phyloP scores from a whole-genome alignment of 148 eudicot genomes.

The Spergularia marina region DNA sequence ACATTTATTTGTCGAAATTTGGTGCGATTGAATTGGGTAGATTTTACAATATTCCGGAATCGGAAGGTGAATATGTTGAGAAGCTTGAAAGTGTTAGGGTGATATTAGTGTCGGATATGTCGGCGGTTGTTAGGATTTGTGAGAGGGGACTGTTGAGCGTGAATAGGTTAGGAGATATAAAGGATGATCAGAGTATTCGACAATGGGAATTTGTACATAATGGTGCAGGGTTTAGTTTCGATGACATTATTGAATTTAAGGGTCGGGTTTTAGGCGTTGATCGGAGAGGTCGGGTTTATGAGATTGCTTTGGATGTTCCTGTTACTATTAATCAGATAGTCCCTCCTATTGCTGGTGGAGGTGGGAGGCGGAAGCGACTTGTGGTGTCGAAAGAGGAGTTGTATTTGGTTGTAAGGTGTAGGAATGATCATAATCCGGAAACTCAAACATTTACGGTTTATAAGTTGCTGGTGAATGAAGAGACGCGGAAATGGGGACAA shows the following conservation, averaged over 20 bases:
- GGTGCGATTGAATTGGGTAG: too few relatives aligned
- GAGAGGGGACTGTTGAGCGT: too few relatives aligned
- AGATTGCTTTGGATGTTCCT: not conserved
- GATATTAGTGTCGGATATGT: too few relatives aligned
- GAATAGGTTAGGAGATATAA: too few relatives aligned
- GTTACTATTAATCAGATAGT: not conserved
- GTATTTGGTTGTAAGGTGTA: conserved; percentile 17
- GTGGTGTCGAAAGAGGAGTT: conserved; percentile 14
- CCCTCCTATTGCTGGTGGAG: not conserved
- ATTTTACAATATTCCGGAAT: too few relatives aligned
- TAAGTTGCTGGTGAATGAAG: not conserved
- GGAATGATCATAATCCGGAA: not conserved
- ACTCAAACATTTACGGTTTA: conserved; percentile 6
- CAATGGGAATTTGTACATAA: conserved; percentile 18
- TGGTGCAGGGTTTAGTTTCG: conserved; percentile 19
- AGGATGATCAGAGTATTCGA: not conserved
- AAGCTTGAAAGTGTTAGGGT: too few relatives aligned
- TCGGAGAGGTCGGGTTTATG: conserved; percentile 24
- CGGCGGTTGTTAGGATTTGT: too few relatives aligned
- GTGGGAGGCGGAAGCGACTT: conserved; percentile 19
- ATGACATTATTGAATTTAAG: conserved; percentile 22
- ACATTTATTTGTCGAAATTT: too few relatives aligned
- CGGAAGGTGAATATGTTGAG: too few relatives aligned
- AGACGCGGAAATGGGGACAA: conserved; percentile 10
- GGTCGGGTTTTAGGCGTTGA: conserved; percentile 16